Percentiles rank a stretch among this genome's conserved stretches.
Conservation (phyloP, 2,329 filamentous ascomycete species). For the Hysterium pulicare region DNA sequence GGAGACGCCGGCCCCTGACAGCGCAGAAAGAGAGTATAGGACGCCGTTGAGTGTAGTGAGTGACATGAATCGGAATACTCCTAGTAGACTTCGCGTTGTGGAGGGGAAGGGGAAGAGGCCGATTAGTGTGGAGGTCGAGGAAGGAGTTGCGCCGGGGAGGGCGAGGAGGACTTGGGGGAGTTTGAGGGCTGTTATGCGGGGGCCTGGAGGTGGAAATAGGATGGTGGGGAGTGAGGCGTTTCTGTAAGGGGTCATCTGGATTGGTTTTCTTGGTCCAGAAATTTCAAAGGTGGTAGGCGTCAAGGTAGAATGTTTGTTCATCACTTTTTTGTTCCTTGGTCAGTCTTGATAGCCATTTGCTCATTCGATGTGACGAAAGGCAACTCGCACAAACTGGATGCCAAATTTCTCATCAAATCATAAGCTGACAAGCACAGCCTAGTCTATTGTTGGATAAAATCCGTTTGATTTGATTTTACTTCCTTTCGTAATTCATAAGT, state of each 20-base stretch:
- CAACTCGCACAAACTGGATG: no score
- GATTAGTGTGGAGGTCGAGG: slow-evolving; percentile 11
- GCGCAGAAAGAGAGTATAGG: slow-evolving; percentile 13
- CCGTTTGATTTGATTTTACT: not conserved
- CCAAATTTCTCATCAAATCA: no score
- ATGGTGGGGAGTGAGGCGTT: slow-evolving; percentile 19
- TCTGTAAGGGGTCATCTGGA: slow-evolving; percentile 15
- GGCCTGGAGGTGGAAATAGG: no score
- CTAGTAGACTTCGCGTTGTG: slow-evolving; percentile 10
- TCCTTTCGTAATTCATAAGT: not conserved
- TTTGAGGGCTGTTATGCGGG: slow-evolving; percentile 16
- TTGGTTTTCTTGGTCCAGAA: no score
- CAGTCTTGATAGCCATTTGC: no score
- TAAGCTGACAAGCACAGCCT: no score
- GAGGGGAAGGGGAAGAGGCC: slow-evolving; percentile 15
- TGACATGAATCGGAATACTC: slow-evolving; percentile 12
- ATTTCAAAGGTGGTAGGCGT: no score
- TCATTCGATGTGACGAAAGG: no score
- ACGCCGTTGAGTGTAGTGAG: slow-evolving; percentile 14
- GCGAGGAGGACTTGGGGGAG: slow-evolving; percentile 23
- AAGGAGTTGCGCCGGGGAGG: slow-evolving; percentile 6
- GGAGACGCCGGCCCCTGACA: slow-evolving; percentile 4
- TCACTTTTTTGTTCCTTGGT: no score
- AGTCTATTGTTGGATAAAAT: no score
- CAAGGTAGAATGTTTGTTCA: no score